Conservation (phyloP, 129 eudicot genomes). For the Oenanthe sinensis region DNA sequence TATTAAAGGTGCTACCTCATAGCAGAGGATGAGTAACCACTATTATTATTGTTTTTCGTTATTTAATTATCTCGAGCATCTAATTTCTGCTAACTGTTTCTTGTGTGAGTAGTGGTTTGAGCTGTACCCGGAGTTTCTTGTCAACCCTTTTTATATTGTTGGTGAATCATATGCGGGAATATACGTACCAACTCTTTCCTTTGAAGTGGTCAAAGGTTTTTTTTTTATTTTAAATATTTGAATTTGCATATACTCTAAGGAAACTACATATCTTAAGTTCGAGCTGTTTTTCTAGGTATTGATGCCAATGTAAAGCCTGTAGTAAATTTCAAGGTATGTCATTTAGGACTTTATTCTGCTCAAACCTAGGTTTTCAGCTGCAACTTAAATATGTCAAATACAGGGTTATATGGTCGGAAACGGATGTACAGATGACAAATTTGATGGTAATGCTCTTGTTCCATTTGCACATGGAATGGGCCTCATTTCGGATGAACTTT, state of each 20-base stretch:
- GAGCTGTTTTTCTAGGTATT: slow-evolving; percentile 45
- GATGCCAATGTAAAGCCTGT: slow-evolving; percentile 80
- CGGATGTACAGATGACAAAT: slow-evolving; percentile 71
- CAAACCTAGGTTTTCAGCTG: slow-evolving; percentile 6
- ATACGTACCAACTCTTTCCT: slow-evolving; percentile 84
- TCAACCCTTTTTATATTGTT: slow-evolving; percentile 70
- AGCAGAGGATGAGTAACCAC: not conserved
- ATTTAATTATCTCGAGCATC: not conserved
- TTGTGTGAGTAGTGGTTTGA: slow-evolving; percentile 77
- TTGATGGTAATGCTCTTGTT: slow-evolving; percentile 93
- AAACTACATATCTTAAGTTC: slow-evolving; percentile 7
- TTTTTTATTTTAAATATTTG: slow-evolving; percentile 11
- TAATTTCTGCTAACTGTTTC: not conserved
- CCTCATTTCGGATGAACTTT: slow-evolving; percentile 79
- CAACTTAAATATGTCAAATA: slow-evolving; percentile 6
- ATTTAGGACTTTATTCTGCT: not conserved
- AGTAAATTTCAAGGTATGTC: slow-evolving; percentile 71
- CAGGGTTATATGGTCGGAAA: slow-evolving; percentile 99
- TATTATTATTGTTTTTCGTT: not conserved
- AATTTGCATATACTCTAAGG: not conserved
- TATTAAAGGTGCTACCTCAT: not conserved
- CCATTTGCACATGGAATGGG: slow-evolving; percentile 99
- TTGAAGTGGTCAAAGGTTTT: slow-evolving; percentile 80
- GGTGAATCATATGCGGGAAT: slow-evolving; percentile 99
- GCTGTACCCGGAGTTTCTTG: slow-evolving; percentile 66